Evolutionary conservation across 2,329 filamentous ascomycete species (phyloP).

Genomic region (Rhynchosporium graminicola): DNA sequence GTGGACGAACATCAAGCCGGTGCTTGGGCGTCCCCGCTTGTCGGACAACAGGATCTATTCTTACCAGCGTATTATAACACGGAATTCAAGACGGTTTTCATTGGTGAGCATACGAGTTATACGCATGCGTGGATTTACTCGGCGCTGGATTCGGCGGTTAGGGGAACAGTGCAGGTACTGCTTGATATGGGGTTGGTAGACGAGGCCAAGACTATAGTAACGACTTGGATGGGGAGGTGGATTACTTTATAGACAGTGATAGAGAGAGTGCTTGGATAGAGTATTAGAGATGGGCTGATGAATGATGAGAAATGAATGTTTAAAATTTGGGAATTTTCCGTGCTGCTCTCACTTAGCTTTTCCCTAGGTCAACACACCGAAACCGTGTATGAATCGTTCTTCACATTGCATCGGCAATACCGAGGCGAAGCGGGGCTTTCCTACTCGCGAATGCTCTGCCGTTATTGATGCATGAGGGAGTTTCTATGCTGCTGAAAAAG

Average conservation of each 20-base stretch:
- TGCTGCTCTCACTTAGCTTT: no score
- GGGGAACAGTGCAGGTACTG: slow-evolving; percentile 64
- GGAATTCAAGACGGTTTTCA: slow-evolving; percentile 62
- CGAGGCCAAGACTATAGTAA: slow-evolving; percentile 64
- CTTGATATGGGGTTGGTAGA: slow-evolving; percentile 67
- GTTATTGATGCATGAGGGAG: no score
- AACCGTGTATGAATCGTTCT: no score
- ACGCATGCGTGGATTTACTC: slow-evolving; percentile 72
- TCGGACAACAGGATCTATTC: slow-evolving; percentile 69
- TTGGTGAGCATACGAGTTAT: slow-evolving; percentile 69
- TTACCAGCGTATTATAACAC: slow-evolving; percentile 73
- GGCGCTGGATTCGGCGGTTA: slow-evolving; percentile 66
- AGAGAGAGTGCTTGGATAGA: not conserved
- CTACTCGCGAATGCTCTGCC: no score
- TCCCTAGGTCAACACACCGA: no score
- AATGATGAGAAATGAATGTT: not conserved
- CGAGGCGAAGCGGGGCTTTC: no score
- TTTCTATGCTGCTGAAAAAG: no score
- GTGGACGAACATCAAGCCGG: slow-evolving; percentile 61
- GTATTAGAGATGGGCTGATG: not conserved
- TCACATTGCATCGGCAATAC: no score
- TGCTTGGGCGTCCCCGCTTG: slow-evolving; percentile 60
- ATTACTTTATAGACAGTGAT: slow-evolving; percentile 16
- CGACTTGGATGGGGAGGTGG: slow-evolving; percentile 71
- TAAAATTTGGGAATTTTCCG: no score